Evolutionary conservation across 2,329 filamentous ascomycete species (phyloP), one percentile per base, ranked within the genome.

Genomic region (Endothia cerciana): DNA sequence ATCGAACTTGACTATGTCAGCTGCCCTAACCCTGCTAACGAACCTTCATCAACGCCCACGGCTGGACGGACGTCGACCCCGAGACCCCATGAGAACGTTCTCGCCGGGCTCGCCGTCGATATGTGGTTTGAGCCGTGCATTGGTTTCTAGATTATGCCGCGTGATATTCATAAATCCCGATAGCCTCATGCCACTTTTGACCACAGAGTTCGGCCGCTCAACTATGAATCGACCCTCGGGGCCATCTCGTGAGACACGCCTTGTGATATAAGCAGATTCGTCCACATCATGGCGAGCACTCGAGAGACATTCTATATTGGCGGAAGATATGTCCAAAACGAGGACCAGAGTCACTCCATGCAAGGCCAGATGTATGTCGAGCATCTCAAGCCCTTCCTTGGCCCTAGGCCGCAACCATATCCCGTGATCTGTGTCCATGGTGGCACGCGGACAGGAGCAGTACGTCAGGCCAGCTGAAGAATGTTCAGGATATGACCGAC

Each of bases 331-430:
- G 49, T 55, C 6, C 17, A 63, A 6, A 25, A 19, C 25, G 15
- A 33, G 13, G 36, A 40, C 13, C 19, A 38, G 15, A 33, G 40
- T 13, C 61, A 56, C 19, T 30, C 11, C 2, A 61, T 64, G 65
- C 33, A 28, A n/a, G 62, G 62, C 1, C 65, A 67, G 62, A 67
- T 67, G 51, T 67, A 67, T 19, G 65, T 67, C 8, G 62, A 67
- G n/a, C 41, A 58, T 13, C 65, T 67, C 8, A 58, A 28, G 8
- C 65, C 65, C 11, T 8, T 43, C 17, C 4, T 36, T 22, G 13
- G 28, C 22, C 1, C 5, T 60, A n/a, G 19, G 47, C 49, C 25
- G 28, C 36, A 49, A 45, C 57, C 19, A 6, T 47, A 61, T 47
- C 65, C 62, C 30, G 28, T 67, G 19, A 36, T 67, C 10, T 67